These are phyloP conservation scores for Elongisporangium anandrum DNA, from an alignment of 352 stramenopile genomes.

Conservation along the genomic window DNA sequence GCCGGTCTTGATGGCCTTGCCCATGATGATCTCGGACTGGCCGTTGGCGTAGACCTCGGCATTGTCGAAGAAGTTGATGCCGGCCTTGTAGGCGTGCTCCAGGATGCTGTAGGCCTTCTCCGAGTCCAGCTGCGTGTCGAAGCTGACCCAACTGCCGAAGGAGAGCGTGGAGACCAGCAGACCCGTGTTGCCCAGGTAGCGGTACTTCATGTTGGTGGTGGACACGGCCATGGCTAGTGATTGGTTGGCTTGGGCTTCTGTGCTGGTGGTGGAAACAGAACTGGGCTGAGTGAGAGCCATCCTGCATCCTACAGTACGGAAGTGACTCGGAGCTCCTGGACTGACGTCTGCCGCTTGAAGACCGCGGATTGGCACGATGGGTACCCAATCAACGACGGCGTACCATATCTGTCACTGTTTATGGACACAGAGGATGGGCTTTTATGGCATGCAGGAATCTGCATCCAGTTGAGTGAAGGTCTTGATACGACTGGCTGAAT, in stretches of 20 bases:
- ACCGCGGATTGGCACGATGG: not conserved
- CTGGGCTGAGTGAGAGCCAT: slow-evolving; percentile 9
- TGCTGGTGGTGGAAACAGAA: not conserved
- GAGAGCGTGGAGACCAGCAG: slow-evolving; percentile 43
- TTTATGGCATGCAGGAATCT: too few species aligned
- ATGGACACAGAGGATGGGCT: not conserved
- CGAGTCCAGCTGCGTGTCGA: slow-evolving; percentile 38
- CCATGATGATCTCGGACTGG: slow-evolving; percentile 28
- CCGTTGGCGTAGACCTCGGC: slow-evolving; percentile 40
- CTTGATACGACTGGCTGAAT: not conserved
- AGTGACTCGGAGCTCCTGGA: too few species aligned
- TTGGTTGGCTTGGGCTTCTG: slow-evolving; percentile 6
- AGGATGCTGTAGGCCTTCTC: slow-evolving; percentile 49
- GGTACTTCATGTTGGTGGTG: slow-evolving; percentile 33
- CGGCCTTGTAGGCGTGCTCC: slow-evolving; percentile 41
- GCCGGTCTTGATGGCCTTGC: slow-evolving; percentile 35
- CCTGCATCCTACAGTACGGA: not conserved
- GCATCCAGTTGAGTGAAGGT: too few species aligned
- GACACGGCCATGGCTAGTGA: slow-evolving; percentile 9
- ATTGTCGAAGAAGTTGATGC: slow-evolving; percentile 69
- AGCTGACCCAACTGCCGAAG: slow-evolving; percentile 43
- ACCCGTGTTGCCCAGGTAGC: slow-evolving; percentile 39
- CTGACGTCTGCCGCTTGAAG: not conserved
- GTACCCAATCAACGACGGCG: not conserved
- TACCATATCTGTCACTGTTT: not conserved